Evolutionary conservation across 352 stramenopile species (phyloP).

Genomic region (Albugo laibachii): DNA sequence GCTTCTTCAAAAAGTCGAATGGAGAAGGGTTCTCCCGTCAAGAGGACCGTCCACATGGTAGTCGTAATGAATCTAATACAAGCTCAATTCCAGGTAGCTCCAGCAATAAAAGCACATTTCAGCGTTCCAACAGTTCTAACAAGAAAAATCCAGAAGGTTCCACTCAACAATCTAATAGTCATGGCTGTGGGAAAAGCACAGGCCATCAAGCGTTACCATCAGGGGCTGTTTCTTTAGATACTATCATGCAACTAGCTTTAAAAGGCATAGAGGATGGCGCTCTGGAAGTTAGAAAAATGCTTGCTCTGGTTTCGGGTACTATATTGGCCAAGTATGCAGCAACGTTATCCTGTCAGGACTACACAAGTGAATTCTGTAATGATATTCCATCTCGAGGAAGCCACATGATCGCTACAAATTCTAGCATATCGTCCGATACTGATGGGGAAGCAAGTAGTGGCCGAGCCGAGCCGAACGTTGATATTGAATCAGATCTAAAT

Average conservation of each 20-base stretch:
- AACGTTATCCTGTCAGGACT: constrained; percentile 20
- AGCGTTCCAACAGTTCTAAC: neutral
- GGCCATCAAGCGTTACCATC: no score
- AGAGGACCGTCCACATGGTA: no score
- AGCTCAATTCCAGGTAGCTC: no score
- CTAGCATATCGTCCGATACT: neutral
- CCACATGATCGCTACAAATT: neutral
- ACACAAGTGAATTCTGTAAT: constrained; percentile 16
- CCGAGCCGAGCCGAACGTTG: neutral
- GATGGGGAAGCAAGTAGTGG: neutral
- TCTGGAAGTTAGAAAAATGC: constrained; percentile 36
- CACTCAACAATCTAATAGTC: no score
- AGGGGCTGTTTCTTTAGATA: constrained; percentile 25
- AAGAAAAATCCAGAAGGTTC: constrained; percentile 1
- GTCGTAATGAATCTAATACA: no score
- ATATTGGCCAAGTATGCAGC: constrained; percentile 50
- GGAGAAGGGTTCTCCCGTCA: no score
- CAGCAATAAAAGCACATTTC: no score
- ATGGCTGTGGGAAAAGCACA: no score
- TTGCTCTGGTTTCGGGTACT: constrained; percentile 45
- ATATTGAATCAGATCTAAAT: no score
- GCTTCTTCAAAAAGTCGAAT: no score
- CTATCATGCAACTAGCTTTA: constrained; percentile 38
- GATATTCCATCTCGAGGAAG: constrained; percentile 3
- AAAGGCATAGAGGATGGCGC: constrained; percentile 64